Conservation (phyloP, 768 basidiomycete species). For the Rhizopogon sp. region DNA sequence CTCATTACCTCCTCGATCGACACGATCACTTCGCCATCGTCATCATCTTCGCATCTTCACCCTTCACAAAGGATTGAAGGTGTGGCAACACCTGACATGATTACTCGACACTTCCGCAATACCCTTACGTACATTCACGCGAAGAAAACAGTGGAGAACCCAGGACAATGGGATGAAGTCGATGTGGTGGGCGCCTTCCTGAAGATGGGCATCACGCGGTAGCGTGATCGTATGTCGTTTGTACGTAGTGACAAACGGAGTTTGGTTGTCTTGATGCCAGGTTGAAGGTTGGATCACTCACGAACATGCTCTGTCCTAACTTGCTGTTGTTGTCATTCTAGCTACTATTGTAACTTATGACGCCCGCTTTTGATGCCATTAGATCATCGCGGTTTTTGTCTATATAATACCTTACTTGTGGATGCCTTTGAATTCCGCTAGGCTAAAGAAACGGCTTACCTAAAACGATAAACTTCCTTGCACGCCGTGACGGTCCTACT, state of each 20-base stretch:
- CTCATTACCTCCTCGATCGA: constrained; percentile 94
- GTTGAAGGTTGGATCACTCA: not conserved
- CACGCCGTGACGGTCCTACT: too few relatives aligned
- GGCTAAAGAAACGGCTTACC: not conserved
- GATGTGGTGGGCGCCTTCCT: constrained; percentile 83
- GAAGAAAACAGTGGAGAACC: constrained; percentile 47
- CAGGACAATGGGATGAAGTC: constrained; percentile 73
- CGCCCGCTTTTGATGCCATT: not conserved
- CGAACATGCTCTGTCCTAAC: not conserved
- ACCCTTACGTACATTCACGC: constrained; percentile 78
- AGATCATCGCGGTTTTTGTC: not conserved
- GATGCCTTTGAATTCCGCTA: not conserved
- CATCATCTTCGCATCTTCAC: constrained; percentile 57
- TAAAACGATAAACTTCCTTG: not conserved
- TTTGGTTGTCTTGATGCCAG: not conserved
- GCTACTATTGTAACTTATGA: not conserved
- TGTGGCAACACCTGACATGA: constrained; percentile 91
- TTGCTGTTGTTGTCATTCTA: constrained; percentile 1
- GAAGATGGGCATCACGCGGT: constrained; percentile 81
- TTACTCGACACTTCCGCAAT: constrained; percentile 89
- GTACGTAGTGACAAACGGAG: not conserved
- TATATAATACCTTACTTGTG: not conserved
- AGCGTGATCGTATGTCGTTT: constrained; percentile 11
- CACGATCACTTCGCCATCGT: constrained; percentile 66
- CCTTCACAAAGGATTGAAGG: constrained; percentile 89